Conservation (phyloP, 148 eudicot genomes). For the Diospyros kaki region DNA sequence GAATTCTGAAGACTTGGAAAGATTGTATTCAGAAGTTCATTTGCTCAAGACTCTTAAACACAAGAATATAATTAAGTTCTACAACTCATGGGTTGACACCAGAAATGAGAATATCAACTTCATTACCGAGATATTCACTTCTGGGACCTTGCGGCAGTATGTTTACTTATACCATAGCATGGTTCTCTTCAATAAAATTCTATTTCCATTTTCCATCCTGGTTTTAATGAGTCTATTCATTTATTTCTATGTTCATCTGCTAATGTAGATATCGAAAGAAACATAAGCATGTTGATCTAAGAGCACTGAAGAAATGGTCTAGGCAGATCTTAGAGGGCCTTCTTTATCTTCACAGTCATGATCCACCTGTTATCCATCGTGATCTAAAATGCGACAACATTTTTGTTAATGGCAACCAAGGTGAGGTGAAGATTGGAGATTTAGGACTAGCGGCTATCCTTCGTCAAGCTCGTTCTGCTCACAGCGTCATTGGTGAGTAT, state of each 20-base stretch:
- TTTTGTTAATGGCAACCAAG: no score
- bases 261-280: constrained; percentile 73
- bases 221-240: constrained; percentile 6
- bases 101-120: constrained; percentile 69
- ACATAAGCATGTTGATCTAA: constrained; percentile 87
- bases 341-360: constrained; percentile 31
- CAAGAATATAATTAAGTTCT: constrained; percentile 66
- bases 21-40: constrained; percentile 75
- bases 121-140: constrained; percentile 83
- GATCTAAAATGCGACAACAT: constrained; percentile 83
- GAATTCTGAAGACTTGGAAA: constrained; percentile 74
- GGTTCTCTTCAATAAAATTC: neutral
- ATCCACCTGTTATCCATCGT: constrained; percentile 71
- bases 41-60: constrained; percentile 73
- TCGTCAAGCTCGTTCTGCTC: constrained; percentile 83
- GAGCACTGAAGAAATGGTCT: constrained; percentile 97
- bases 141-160: constrained; percentile 83
- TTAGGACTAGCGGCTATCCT: constrained; percentile 78
- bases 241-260: neutral
- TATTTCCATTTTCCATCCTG: neutral
- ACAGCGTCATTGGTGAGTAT: constrained; percentile 88
- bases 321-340: constrained; percentile 91
- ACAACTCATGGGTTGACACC: constrained; percentile 80
- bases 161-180: constrained; percentile 14
- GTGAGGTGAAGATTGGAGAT: no score